Conservation (phyloP, 306 rosid genomes). For the Cucumis cinereus region DNA sequence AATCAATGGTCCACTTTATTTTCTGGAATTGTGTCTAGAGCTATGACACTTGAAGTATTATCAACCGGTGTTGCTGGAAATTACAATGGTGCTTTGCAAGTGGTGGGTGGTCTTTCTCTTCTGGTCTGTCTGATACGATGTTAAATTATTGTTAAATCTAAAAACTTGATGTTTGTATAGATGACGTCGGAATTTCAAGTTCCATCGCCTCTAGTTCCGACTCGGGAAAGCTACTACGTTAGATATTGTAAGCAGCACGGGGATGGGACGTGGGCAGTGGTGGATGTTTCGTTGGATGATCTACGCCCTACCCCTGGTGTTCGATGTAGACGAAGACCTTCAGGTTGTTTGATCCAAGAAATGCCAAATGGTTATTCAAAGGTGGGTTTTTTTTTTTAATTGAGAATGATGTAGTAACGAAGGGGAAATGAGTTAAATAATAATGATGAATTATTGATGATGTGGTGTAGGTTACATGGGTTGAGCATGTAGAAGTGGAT, state of each 20-base stretch:
- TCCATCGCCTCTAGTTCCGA: constrained; percentile 88
- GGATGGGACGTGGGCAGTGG: constrained; percentile 93
- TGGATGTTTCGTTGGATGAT: constrained; percentile 81
- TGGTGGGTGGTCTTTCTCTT: constrained; percentile 23
- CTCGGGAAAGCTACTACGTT: constrained; percentile 78
- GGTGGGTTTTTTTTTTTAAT: constrained; percentile 18
- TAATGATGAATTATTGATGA: not conserved
- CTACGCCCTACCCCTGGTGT: constrained; percentile 49
- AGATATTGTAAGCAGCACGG: constrained; percentile 80
- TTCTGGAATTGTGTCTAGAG: constrained; percentile 86
- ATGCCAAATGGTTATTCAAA: constrained; percentile 93
- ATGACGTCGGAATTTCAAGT: constrained; percentile 93
- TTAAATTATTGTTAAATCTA: not conserved
- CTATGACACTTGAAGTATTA: constrained; percentile 71
- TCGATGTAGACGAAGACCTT: constrained; percentile 74
- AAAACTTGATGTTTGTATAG: constrained; percentile 11
- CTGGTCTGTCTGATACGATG: not conserved
- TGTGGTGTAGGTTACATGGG: constrained; percentile 68
- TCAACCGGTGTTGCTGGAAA: constrained; percentile 97
- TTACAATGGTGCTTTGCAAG: constrained; percentile 97
- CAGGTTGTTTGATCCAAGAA: constrained; percentile 94
- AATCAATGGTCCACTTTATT: constrained; percentile 84
- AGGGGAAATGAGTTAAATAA: not conserved
- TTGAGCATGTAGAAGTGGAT: constrained; percentile 85
- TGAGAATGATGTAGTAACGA: not conserved